phyloP scores from a whole-genome alignment of 768 basidiomycete species.

The Boletellus ananiceps region DNA sequence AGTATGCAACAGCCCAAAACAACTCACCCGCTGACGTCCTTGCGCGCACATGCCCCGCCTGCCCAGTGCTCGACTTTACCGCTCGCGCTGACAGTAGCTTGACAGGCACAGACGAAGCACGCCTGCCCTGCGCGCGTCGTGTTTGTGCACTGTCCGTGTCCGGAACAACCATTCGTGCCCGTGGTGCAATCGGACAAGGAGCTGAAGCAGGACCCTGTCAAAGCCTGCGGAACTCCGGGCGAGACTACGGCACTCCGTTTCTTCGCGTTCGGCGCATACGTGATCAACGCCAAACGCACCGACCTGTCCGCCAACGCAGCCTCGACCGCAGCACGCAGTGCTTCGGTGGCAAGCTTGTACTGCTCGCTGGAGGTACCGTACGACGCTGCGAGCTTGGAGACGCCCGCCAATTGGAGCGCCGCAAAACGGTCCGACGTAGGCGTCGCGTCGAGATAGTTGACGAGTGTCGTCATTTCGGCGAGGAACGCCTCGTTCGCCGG shows the following conservation, averaged over 20 bases:
- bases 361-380: constrained; percentile 52
- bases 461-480: constrained; percentile 40
- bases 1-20: neutral
- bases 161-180: constrained; percentile 63
- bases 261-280: constrained; percentile 35
- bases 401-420: constrained; percentile 53
- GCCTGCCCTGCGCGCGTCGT: constrained; percentile 54
- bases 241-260: constrained; percentile 37
- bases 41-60: constrained; percentile 70
- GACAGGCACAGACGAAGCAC: constrained; percentile 47
- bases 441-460: constrained; percentile 45
- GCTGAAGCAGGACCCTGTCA: constrained; percentile 59
- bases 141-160: constrained; percentile 60
- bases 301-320: constrained; percentile 35
- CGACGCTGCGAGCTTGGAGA: constrained; percentile 43
- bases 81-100: constrained; percentile 44
- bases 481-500: constrained; percentile 37
- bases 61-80: constrained; percentile 68
- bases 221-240: constrained; percentile 42
- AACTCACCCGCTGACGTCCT: constrained; percentile 76
- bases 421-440: constrained; percentile 48
- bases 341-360: constrained; percentile 43
- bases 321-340: constrained; percentile 47
- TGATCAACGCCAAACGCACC: constrained; percentile 50
- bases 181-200: constrained; percentile 53